phyloP scores from a whole-genome alignment of 2,329 filamentous ascomycete species.

The Colletotrichum sp. region DNA sequence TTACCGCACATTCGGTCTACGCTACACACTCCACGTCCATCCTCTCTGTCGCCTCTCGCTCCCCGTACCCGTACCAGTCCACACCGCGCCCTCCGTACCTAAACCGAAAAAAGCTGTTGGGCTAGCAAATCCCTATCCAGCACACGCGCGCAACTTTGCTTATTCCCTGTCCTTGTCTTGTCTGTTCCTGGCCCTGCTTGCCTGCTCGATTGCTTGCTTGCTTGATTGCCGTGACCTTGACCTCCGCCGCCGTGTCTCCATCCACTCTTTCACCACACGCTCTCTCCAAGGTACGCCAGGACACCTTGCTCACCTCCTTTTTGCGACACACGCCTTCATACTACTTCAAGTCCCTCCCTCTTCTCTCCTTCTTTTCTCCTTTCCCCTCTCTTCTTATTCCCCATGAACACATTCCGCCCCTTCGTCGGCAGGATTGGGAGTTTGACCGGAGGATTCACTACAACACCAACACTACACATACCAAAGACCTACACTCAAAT shows the following conservation, averaged over 20 bases:
- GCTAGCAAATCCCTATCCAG: conserved; percentile 11
- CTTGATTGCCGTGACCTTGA: not conserved
- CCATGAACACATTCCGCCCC: conserved; percentile 24
- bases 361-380: conserved; percentile 20
- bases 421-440: conserved; percentile 18
- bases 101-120: conserved; percentile 12
- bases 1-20: not conserved
- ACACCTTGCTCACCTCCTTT: conserved; percentile 24
- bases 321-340: not conserved
- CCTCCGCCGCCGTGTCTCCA: not conserved
- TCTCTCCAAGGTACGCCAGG: not conserved
- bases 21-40: not conserved
- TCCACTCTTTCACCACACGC: not conserved
- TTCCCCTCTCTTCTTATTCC: conserved; percentile 8
- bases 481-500: not conserved
- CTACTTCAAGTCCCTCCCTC: conserved; percentile 22
- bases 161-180: conserved; percentile 10
- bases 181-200: not conserved
- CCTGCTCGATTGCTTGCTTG: not conserved
- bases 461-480: not conserved
- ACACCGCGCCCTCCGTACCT: not conserved
- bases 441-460: conserved; percentile 4
- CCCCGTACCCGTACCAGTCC: not conserved
- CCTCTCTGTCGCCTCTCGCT: not conserved
- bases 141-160: conserved; percentile 14